Conservation (phyloP, 495 filamentous ascomycete genomes). For the Immersiella caudata region DNA sequence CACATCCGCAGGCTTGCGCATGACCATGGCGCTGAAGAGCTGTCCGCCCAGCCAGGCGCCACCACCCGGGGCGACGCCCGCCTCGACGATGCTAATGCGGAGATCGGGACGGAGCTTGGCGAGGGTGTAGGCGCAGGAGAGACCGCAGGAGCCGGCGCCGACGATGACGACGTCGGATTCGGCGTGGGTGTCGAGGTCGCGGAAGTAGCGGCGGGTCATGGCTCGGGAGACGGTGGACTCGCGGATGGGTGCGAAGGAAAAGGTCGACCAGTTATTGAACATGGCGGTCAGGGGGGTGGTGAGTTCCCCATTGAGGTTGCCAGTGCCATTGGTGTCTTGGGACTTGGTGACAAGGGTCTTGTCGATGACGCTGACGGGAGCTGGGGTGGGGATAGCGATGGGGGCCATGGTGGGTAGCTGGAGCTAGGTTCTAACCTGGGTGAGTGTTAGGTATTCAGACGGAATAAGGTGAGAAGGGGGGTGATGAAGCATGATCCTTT, state of each 20-base stretch:
- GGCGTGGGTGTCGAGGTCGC: conserved; percentile 84
- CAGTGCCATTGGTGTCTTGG: conserved; percentile 28
- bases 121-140: conserved; percentile 81
- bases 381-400: conserved; percentile 54
- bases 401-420: conserved; percentile 69
- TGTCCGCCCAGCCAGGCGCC: conserved; percentile 93
- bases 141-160: conserved; percentile 84
- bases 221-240: conserved; percentile 88
- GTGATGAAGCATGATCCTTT: conserved; percentile 82
- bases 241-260: conserved; percentile 82
- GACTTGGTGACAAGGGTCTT: conserved; percentile 42
- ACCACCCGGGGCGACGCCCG: conserved; percentile 81
- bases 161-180: conserved; percentile 92
- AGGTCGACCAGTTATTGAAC: conserved; percentile 71
- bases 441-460: conserved; percentile 35
- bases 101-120: conserved; percentile 83
- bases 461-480: conserved; percentile 44
- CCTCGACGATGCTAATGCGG: conserved; percentile 90
- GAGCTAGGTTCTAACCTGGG: conserved; percentile 31
- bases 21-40: conserved; percentile 90
- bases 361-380: conserved; percentile 38
- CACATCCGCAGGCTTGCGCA: conserved; percentile 85
- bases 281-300: conserved; percentile 63
- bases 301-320: conserved; percentile 41
- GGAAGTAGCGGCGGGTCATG: conserved; percentile 90